Evolutionary conservation across 73 alveolate species (phyloP), one percentile per base, ranked within the genome.

Genomic region (Blepharisma stoltei): DNA sequence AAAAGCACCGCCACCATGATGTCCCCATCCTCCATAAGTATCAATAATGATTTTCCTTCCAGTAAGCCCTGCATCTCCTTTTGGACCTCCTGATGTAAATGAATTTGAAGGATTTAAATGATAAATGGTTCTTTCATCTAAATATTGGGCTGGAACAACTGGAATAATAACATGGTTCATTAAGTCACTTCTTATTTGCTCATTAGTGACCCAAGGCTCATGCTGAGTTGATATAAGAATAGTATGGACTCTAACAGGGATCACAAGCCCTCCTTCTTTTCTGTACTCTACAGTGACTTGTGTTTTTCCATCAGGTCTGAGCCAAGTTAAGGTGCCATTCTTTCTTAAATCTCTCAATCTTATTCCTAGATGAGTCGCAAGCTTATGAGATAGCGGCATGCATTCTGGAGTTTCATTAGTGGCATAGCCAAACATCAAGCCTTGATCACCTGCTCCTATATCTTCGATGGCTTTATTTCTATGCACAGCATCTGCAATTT

Each of bases 391-490:
- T 78, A 96, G 85, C 20, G 99, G 99, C 97, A 93, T 94, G 81
- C 87, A 87, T 79, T 86, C 94, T 20, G 87, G 92, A 46, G 98
- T 91, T 84, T 97, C 99, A 83, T 93, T 95, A 48, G 98, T 88
- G 67, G 99, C 99, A 88, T 97, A 97, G 41, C 99, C 99, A 85
- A 97, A 93, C 99, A 97, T 97, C 70, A 91, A 83, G 20, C 99
- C 99, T 85, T 97, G 96, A 78, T 97, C 99, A 32, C 99, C 99
- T 7, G 99, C 99, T 54, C 99, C 99, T 25, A 94, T 76, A 41
- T 91, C 98, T 82, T 91, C 97, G 53, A 81, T 97, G 23, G 83
- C 88, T 88, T 95, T 96, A 65, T 88, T 89, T 11, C 78, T 97
- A 80, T 88, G 96, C 65, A 96, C 99, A 32, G 98, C 98, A 54